These are phyloP conservation scores for Cystofilobasidium bisporidii DNA, from an alignment of 768 basidiomycete species.

Conservation along the genomic window DNA sequence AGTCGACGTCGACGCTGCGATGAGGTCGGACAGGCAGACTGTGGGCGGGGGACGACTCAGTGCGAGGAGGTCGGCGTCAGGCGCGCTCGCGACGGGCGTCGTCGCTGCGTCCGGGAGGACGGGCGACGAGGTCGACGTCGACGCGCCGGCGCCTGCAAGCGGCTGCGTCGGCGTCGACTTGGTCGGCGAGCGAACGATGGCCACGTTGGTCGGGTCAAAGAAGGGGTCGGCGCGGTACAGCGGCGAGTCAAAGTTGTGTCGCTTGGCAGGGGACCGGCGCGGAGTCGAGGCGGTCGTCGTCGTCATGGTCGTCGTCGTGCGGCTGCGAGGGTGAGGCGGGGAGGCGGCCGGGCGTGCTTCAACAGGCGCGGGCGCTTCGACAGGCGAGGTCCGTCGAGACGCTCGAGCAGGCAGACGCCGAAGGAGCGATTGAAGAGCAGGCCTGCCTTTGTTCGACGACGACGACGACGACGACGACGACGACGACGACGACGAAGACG, in stretches of 20 bases:
- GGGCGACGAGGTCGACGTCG: background rate
- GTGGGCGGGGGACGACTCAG: background rate
- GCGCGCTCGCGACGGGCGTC: background rate
- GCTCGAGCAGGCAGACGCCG: too few species aligned
- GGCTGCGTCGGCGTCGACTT: background rate
- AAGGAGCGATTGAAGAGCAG: too few species aligned
- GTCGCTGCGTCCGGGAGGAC: background rate
- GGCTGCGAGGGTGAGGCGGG: background rate
- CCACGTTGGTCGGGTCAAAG: slow-evolving; percentile 10
- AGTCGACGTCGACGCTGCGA: background rate
- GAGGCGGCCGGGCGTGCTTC: too few species aligned
- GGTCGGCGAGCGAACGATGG: background rate
- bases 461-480: background rate
- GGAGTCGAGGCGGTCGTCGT: background rate
- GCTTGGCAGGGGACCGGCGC: background rate
- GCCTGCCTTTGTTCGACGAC: background rate
- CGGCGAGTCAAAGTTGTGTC: slow-evolving; percentile 2
- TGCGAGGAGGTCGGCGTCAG: background rate
- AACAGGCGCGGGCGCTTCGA: too few species aligned
- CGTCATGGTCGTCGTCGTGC: background rate
- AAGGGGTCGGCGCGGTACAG: slow-evolving; percentile 11
- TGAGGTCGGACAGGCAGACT: slow-evolving; percentile 5
- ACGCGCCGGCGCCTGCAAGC: too few species aligned
- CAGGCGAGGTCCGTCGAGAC: too few species aligned
- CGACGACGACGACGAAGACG: background rate